Evolutionary conservation across 352 stramenopile species (phyloP), one percentile per base, ranked within the genome.

Genomic region (Elongisporangium senticosum): DNA sequence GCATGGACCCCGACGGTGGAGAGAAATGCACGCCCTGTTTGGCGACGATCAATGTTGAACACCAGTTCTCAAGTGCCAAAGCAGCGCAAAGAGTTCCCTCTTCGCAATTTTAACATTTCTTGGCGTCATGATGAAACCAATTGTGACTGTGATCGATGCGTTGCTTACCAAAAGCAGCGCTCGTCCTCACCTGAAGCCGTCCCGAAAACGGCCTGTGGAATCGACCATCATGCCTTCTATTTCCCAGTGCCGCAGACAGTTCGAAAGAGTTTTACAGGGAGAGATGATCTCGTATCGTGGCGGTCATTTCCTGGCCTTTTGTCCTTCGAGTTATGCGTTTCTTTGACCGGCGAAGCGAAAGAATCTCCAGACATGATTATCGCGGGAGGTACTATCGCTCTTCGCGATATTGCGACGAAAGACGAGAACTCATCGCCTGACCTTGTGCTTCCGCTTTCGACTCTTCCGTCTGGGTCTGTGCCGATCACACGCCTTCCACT

Each of bases 141-240:
- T 1, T 93, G 85, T 53, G 65, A 57, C 15, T 94, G 85, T 17
- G 63, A 79, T 17, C 67, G 71, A 28, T 93, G 83, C 62, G 52
- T 49, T 37, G 20, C 66, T 23, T 79, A 72, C 23, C 67, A 68
- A 47, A 55, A 48, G 43, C 58, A 48, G 20, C 23, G 20, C 37
- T 17, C 48, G 14, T 37, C 43, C 28, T 61, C 61, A 33, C 17
- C n/a, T 23, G 55, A 21, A 53, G 53, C 53, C 33, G 17, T 43
- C 11, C 33, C 33, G 33, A 43, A 43, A 40, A 43, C 43, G 4
- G 57, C 24, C 5, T 89, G 74, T 50, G 84, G 83, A 17, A 64
- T 94, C 15, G 85, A 95, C 66, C 82, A 92, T 40, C 81, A 95
- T 50, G 80, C 85, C n/a, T 88, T 79, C 56, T 92, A 86, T 47